Evolutionary conservation across 2,329 filamentous ascomycete species (phyloP).

Genomic region (Pseudomassariella vexata): DNA sequence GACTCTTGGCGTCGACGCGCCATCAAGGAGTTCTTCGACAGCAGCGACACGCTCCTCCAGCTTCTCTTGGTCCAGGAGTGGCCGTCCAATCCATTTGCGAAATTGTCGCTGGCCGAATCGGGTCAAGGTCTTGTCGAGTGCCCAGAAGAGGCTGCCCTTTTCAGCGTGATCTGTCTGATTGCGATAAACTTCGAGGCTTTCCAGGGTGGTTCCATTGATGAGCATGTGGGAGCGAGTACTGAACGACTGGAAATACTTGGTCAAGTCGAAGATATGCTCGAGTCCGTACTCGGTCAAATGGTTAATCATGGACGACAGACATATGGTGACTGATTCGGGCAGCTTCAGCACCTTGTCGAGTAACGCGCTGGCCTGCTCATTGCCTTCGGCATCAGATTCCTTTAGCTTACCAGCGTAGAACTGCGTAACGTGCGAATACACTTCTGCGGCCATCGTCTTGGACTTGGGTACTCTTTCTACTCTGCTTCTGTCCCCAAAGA

Average conservation of each 20-base stretch:
- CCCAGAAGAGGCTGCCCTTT: constrained; percentile 92
- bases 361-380: constrained; percentile 56
- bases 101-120: constrained; percentile 83
- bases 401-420: constrained; percentile 90
- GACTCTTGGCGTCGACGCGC: constrained; percentile 58
- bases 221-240: constrained; percentile 93
- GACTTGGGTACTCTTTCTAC: constrained; percentile 72
- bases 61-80: constrained; percentile 67
- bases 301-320: constrained; percentile 92
- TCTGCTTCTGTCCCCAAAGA: constrained; percentile 85
- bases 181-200: constrained; percentile 90
- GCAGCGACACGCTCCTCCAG: constrained; percentile 77
- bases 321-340: constrained; percentile 81
- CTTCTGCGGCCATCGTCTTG: constrained; percentile 77
- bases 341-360: constrained; percentile 83
- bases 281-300: constrained; percentile 89
- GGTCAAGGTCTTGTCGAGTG: constrained; percentile 85
- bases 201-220: constrained; percentile 88
- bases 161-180: constrained; percentile 84
- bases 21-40: constrained; percentile 77
- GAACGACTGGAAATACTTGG: constrained; percentile 96
- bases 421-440: constrained; percentile 81
- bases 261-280: constrained; percentile 91
- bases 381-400: constrained; percentile 43
- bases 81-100: constrained; percentile 91